Evolutionary conservation across 345 rosid genomes (phyloP), one percentile per base, ranked within the genome.

Genomic region (Abelmoschus esculentus): DNA sequence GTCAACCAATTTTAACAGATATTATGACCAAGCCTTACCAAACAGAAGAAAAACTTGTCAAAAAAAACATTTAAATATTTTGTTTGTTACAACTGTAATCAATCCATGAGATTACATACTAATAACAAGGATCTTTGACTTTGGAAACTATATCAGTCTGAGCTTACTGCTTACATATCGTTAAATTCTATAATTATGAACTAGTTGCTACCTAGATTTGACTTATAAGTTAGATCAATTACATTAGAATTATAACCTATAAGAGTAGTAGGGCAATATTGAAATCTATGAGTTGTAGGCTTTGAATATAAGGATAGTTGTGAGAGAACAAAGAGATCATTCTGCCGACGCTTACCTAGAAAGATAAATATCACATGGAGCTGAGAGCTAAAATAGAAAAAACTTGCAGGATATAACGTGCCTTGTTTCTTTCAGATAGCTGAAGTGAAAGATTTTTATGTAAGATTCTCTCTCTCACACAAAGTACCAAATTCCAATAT

Each of bases 1-100:
- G 83, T 80, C 79, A 80, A 83, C 76, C 54, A 77, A 76, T 75
- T 67, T 76, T 56, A 74, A 72, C 77, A 62, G 76, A 73, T 73
- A 15, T 17, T 40, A 64, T 40, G 80, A 74, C 81, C 69, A 17
- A 15, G 32, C 61, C 75, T 73, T 71, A 78, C 77, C 85, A 67
- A 79, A 68, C 73, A 76, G 57, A 49, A 8, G 6, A 64, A 61
- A 69, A 19, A 5, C 28, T 29, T 78, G 81, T 75, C 81, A 74
- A 79, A 58, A 63, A 53, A 11, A 17, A 10, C 34, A 26, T 11
- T 53, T 53, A 53, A 53, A 2, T 11, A 29, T 54, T 58, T 15
- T 8, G 17, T 9, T 49, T n/a, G 26, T 36, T 53, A 75, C 82
- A 78, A 81, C 82, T 76, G 82, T 73, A 64, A 78, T 38, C 82